A percentile compares a stretch with the other conserved stretches of the same genome.
These are phyloP conservation scores for Cytospora piceae DNA, from an alignment of 2,329 filamentous ascomycete genomes.

Conservation along the genomic window DNA sequence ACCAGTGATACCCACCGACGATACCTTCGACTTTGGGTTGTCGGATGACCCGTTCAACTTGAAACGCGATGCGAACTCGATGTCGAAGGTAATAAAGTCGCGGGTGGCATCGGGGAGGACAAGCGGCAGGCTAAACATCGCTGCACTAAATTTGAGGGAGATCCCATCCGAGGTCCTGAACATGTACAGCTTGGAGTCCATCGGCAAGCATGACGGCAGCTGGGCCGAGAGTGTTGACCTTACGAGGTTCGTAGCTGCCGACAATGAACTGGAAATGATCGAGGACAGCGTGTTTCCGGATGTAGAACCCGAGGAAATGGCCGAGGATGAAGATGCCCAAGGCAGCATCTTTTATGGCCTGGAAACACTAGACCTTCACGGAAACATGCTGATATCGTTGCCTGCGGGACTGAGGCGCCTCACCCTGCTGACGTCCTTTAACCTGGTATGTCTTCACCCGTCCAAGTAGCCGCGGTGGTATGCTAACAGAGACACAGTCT, in stretches of 20 bases:
- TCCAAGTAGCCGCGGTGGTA: conserved; percentile 3
- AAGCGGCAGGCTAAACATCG: conserved; percentile 85
- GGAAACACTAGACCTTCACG: conserved; percentile 82
- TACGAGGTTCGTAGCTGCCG: conserved; percentile 80
- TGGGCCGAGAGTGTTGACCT: conserved; percentile 95
- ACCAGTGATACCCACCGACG: conserved; percentile 52
- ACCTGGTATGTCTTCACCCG: conserved; percentile 63
- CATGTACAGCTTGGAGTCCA: conserved; percentile 83
- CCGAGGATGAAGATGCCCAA: conserved; percentile 66
- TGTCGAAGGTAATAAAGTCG: conserved; percentile 70
- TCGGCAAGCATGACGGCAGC: conserved; percentile 64
- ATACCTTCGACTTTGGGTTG: conserved; percentile 61
- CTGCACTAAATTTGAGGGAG: conserved; percentile 76
- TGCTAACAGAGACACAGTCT: conserved; percentile 55
- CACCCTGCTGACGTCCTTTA: conserved; percentile 75
- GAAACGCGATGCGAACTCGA: conserved; percentile 57
- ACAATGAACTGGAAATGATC: conserved; percentile 82
- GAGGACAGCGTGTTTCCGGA: conserved; percentile 82
- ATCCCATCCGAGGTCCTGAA: conserved; percentile 82
- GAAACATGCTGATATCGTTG: conserved; percentile 73
- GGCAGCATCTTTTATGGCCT: conserved; percentile 81
- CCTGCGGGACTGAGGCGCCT: conserved; percentile 78
- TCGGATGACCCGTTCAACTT: conserved; percentile 73
- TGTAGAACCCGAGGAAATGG: conserved; percentile 56
- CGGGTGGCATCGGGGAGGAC: conserved; percentile 73